These are phyloP conservation scores for Cytospora mali DNA, from an alignment of 2,329 filamentous ascomycete species.

Conservation along the genomic window DNA sequence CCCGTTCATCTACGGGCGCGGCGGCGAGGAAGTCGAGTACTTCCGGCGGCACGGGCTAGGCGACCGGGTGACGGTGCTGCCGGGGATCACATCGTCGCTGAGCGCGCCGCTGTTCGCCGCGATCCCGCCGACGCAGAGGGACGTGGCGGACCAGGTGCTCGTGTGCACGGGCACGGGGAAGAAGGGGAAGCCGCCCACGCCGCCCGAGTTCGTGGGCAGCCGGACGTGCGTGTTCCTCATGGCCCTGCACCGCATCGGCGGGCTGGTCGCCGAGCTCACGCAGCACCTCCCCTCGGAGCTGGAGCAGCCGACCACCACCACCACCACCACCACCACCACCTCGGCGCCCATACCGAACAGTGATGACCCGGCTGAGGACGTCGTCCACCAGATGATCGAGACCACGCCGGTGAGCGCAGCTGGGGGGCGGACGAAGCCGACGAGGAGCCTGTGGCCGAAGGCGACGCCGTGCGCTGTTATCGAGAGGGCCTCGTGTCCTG, in stretches of 20 bases:
- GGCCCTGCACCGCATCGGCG: slow-evolving; percentile 83
- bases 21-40: slow-evolving; percentile 87
- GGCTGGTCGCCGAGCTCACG: slow-evolving; percentile 73
- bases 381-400: slow-evolving; percentile 21
- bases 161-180: slow-evolving; percentile 96
- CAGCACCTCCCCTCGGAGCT: slow-evolving; percentile 40
- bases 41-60: slow-evolving; percentile 74
- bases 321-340: slow-evolving; percentile 26
- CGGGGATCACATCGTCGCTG: slow-evolving; percentile 87
- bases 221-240: slow-evolving; percentile 93
- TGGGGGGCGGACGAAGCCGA: slow-evolving; percentile 6
- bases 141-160: slow-evolving; percentile 88
- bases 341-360: slow-evolving; percentile 10
- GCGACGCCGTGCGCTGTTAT: slow-evolving; percentile 89
- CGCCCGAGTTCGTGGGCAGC: slow-evolving; percentile 74
- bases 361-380: slow-evolving; percentile 1
- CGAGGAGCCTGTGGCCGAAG: slow-evolving; percentile 65
- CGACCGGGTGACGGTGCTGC: slow-evolving; percentile 70
- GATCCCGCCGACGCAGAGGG: slow-evolving; percentile 86
- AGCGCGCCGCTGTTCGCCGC: slow-evolving; percentile 85
- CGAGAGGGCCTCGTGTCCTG: slow-evolving; percentile 89
- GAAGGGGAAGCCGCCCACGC: slow-evolving; percentile 80
- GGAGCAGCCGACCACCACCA: slow-evolving; percentile 32
- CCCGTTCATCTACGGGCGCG: slow-evolving; percentile 92
- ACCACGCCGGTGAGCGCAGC: background rate